A percentile compares a stretch with the other conserved stretches of the same genome.
Evolutionary conservation across 257 asterid genomes (phyloP).

Genomic region (Mitragyna speciosa): DNA sequence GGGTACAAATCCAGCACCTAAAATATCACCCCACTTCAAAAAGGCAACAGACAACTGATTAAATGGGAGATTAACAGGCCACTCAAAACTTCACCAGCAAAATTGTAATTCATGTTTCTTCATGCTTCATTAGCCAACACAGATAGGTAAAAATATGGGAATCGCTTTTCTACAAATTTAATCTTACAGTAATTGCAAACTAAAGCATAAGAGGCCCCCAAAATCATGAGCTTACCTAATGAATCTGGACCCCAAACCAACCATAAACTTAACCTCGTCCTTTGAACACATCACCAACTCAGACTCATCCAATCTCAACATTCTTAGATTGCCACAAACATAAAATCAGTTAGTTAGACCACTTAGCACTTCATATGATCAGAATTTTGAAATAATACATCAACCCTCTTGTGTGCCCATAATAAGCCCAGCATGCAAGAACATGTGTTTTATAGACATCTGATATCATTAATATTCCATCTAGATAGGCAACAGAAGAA

Average conservation of each 20-base stretch:
- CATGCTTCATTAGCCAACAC: neutral
- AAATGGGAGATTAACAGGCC: neutral
- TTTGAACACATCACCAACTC: neutral
- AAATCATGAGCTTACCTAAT: neutral
- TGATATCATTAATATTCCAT: too few relatives aligned
- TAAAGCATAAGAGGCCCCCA: neutral
- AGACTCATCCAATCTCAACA: neutral
- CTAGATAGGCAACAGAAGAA: neutral
- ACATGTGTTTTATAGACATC: too few relatives aligned
- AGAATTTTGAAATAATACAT: too few relatives aligned
- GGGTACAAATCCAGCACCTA: neutral
- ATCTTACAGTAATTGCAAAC: neutral
- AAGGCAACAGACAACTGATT: neutral
- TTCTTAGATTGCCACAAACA: neutral
- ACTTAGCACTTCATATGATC: too few relatives aligned
- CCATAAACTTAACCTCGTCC: neutral
- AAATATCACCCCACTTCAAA: neutral
- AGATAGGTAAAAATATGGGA: neutral
- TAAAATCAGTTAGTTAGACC: neutral
- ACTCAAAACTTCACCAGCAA: neutral
- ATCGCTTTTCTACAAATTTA: neutral
- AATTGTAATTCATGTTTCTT: neutral
- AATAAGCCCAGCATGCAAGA: too few relatives aligned
- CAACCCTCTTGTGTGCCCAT: too few relatives aligned
- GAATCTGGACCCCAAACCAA: neutral